These are phyloP conservation scores for Ambrosia hybrid DNA, from an alignment of 140 eudicot genomes.

Conservation along the genomic window DNA sequence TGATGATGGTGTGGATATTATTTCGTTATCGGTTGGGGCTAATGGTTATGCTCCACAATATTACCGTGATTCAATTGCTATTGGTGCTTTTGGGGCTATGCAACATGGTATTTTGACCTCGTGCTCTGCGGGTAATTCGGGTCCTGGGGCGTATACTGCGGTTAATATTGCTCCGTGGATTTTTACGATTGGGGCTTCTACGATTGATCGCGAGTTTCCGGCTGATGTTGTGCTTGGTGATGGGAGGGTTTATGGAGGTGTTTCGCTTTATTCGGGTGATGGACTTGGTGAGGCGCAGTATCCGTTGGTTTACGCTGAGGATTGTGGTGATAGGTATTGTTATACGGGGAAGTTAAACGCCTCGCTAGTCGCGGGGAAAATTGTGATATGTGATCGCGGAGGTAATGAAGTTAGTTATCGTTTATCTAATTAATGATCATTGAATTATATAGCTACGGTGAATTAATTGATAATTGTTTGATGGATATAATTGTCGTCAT, in stretches of 20 bases:
- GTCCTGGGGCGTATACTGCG: slow-evolving; percentile 75
- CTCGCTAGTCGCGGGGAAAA: slow-evolving; percentile 63
- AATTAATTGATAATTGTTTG: no score
- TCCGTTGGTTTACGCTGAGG: slow-evolving; percentile 56
- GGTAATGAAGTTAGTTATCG: slow-evolving; percentile 14
- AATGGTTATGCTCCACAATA: slow-evolving; percentile 74
- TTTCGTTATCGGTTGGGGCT: slow-evolving; percentile 85
- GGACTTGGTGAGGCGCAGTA: slow-evolving; percentile 44
- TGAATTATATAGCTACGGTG: no score
- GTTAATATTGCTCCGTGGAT: slow-evolving; percentile 96
- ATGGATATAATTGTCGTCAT: no score
- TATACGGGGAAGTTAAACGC: slow-evolving; percentile 55
- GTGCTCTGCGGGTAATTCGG: slow-evolving; percentile 90
- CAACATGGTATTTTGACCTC: slow-evolving; percentile 68
- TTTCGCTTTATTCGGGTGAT: slow-evolving; percentile 74
- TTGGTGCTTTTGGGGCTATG: slow-evolving; percentile 81
- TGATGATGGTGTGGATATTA: slow-evolving; percentile 73
- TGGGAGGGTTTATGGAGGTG: slow-evolving; percentile 71
- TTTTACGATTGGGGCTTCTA: slow-evolving; percentile 91
- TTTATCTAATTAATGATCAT: no score
- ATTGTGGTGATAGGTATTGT: slow-evolving; percentile 76
- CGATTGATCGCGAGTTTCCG: slow-evolving; percentile 87
- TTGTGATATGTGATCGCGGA: slow-evolving; percentile 92
- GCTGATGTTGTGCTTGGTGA: slow-evolving; percentile 86
- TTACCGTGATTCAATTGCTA: slow-evolving; percentile 76